These are phyloP conservation scores for Termitomyces eurrhizus DNA, from an alignment of 768 basidiomycete genomes.

Conservation along the genomic window DNA sequence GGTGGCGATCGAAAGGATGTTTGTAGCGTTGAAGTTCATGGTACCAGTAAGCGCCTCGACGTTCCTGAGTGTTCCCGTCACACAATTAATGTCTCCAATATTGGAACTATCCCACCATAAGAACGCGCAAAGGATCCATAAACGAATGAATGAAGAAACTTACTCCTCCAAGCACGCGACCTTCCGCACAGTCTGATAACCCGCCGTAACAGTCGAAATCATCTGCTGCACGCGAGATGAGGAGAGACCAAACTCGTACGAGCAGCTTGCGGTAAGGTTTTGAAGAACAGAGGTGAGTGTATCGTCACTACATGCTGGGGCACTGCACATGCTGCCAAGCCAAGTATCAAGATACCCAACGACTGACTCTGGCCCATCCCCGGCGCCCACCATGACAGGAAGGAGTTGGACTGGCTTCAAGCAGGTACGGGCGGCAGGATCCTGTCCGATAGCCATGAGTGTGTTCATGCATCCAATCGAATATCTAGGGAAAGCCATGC, in stretches of 20 bases:
- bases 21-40: conserved; percentile 23
- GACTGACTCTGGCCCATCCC: conserved; percentile 27
- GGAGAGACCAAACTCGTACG: conserved; percentile 26
- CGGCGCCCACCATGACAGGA: conserved; percentile 20
- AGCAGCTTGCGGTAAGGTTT: conserved; percentile 47
- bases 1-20: conserved; percentile 21
- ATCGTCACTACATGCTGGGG: conserved; percentile 45
- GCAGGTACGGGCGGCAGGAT: conserved; percentile 28
- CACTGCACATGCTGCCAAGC: conserved; percentile 47
- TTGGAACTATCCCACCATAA: not conserved
- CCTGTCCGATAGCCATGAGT: conserved; percentile 15
- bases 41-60: conserved; percentile 37
- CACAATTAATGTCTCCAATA: conserved; percentile 40
- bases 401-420: conserved; percentile 34
- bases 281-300: conserved; percentile 41
- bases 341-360: conserved; percentile 42
- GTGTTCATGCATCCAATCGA: conserved; percentile 19
- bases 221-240: conserved; percentile 16
- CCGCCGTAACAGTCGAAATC: conserved; percentile 30
- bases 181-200: conserved; percentile 46
- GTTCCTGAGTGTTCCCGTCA: conserved; percentile 44
- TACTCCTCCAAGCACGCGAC: conserved; percentile 56
- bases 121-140: not conserved
- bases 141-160: conserved; percentile 17
- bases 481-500: conserved; percentile 8